Evolutionary conservation across 306 rosid species (phyloP), one percentile per base, ranked within the genome.

Genomic region (Rubus parviflorus): DNA sequence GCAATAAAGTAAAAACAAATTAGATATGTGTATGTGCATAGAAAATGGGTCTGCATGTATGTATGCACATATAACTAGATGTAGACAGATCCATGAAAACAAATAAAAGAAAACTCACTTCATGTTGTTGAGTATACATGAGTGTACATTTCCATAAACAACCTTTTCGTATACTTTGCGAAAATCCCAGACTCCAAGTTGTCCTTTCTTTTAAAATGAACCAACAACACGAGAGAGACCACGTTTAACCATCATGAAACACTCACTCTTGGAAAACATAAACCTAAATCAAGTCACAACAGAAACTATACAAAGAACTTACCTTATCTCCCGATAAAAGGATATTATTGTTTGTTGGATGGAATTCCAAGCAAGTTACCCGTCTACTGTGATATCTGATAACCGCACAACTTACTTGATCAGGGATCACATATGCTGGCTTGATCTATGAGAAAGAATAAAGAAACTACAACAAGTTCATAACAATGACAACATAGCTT

Each of bases 311-410:
- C 64, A 54, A 41, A 54, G 57, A 58, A 70, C 77, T 63, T 52
- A 92, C 98, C 98, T 92, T 94, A 78, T 94, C 98, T 58, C 98
- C 98, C 13, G 98, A 94, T 78, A 94, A 89, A 53, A 94, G 89
- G 82, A 92, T 86, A 75, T 88, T 89, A 85, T 94, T 90, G 78
- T 90, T 92, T 9, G 97, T 90, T 3, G 98, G 98, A 73, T 94
- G 98, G 81, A 94, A 94, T 84, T 94, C 98, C 89, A 94, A 86
- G 86, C 92, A 81, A 12, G 97, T 90, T 65, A 94, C 82, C 38
- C 97, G 88, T 78, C 97, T 89, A 69, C 98, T 92, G 62, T 94
- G 98, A 83, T 94, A 92, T 85, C 89, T 90, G 83, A 92, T 90
- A 73, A 92, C 98, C 58, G 97, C 97, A 87, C 97, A 88, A 53